Evolutionary conservation across 2,329 filamentous ascomycete genomes (phyloP).

Genomic region (Xylariomycetidae sp.): DNA sequence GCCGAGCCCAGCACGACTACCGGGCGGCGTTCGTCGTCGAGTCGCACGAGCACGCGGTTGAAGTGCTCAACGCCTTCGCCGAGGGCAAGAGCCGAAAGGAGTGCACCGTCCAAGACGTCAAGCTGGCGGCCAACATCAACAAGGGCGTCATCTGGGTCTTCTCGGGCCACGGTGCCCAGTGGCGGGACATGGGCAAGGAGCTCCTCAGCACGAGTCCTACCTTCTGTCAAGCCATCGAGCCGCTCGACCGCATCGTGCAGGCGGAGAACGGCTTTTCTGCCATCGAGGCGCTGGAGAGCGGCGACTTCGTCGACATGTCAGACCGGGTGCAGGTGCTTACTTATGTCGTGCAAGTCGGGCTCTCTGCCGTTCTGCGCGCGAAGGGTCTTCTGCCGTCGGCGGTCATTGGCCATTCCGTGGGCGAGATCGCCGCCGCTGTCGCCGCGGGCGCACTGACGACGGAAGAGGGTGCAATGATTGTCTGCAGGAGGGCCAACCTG

Average conservation of each 20-base stretch:
- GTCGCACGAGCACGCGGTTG: conserved; percentile 2
- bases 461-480: conserved; percentile 29
- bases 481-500: conserved; percentile 25
- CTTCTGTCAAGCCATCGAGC: conserved; percentile 21
- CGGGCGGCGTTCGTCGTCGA: conserved; percentile 4
- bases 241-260: conserved; percentile 21
- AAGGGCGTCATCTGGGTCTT: conserved; percentile 31
- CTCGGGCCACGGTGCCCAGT: conserved; percentile 38
- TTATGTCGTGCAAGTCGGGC: conserved; percentile 30
- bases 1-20: conserved; percentile 7
- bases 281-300: conserved; percentile 9
- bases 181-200: conserved; percentile 33
- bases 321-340: conserved; percentile 28
- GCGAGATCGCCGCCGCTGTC: conserved; percentile 34
- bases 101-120: conserved; percentile 4
- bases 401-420: conserved; percentile 35
- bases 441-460: conserved; percentile 26
- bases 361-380: conserved; percentile 24
- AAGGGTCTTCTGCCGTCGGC: conserved; percentile 28
- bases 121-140: conserved; percentile 6
- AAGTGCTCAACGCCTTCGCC: conserved; percentile 5
- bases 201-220: conserved; percentile 20
- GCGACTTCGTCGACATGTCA: conserved; percentile 19
- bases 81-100: conserved; percentile 4
- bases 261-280: conserved; percentile 16